Conservation (phyloP, 805 yeast genomes). For the Debaryomyces castellii region DNA sequence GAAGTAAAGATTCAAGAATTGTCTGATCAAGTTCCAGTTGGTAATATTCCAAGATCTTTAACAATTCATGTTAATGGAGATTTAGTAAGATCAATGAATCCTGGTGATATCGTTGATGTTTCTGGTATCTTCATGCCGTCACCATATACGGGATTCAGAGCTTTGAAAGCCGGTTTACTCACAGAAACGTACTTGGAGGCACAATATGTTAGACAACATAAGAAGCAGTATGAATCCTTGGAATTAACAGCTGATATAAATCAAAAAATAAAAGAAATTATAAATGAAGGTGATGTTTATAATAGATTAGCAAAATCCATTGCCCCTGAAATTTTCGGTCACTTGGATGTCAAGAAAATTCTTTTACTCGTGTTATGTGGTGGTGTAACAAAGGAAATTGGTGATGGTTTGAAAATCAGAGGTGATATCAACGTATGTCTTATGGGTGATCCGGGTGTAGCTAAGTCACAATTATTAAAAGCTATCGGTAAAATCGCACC, state of each 20-base stretch:
- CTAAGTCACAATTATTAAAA: conserved; percentile 92
- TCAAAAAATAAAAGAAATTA: conserved; percentile 53
- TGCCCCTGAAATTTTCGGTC: conserved; percentile 98
- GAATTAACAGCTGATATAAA: conserved; percentile 58
- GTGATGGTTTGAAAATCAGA: conserved; percentile 96
- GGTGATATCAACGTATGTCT: conserved; percentile 95
- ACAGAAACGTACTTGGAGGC: conserved; percentile 94
- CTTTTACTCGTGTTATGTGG: conserved; percentile 82
- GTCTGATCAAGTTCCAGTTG: conserved; percentile 95
- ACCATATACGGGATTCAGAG: conserved; percentile 94
- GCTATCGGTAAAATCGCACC: conserved; percentile 92
- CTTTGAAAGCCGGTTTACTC: conserved; percentile 85
- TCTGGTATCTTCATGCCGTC: conserved; percentile 91
- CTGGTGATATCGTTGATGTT: conserved; percentile 94
- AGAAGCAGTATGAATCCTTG: conserved; percentile 74
- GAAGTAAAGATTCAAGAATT: conserved; percentile 93
- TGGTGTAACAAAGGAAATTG: conserved; percentile 91
- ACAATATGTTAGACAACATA: conserved; percentile 82
- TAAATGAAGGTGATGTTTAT: conserved; percentile 68
- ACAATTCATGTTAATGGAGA: conserved; percentile 90
- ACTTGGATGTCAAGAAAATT: conserved; percentile 90
- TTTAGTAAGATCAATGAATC: conserved; percentile 79
- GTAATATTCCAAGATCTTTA: conserved; percentile 91
- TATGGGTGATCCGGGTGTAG: conserved; percentile 99
- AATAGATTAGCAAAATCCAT: conserved; percentile 80